Evolutionary conservation across 192 early-diverging fungal genomes (phyloP).

Genomic region (Paraglomus brasilianum): DNA sequence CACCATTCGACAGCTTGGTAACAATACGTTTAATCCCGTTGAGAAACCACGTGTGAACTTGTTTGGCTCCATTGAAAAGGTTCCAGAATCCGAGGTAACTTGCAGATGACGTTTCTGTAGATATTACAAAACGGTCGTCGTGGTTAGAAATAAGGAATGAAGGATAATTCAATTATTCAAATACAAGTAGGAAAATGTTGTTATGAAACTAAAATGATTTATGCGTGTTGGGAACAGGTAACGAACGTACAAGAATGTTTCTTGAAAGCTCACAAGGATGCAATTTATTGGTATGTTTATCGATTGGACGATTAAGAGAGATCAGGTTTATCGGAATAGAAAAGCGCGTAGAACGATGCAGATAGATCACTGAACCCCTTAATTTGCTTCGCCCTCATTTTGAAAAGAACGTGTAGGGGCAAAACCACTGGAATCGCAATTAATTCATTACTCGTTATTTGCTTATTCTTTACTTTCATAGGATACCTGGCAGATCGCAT

Average conservation of each 20-base stretch:
- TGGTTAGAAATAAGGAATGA: neutral
- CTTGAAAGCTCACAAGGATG: conserved; percentile 42
- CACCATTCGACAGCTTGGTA: conserved; percentile 39
- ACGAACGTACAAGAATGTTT: conserved; percentile 37
- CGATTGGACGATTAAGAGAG: neutral
- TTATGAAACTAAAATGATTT: neutral
- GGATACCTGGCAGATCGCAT: conserved; percentile 37
- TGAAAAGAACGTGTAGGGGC: neutral
- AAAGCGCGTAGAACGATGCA: neutral
- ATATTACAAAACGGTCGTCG: neutral
- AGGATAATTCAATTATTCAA: neutral
- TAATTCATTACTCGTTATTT: neutral
- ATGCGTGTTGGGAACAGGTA: conserved; percentile 29
- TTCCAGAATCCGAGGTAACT: conserved; percentile 20
- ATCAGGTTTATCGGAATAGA: too few species aligned
- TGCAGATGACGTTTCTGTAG: neutral
- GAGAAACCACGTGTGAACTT: conserved; percentile 47
- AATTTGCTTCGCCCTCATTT: neutral
- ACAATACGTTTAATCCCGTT: conserved; percentile 33
- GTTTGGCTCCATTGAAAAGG: conserved; percentile 38
- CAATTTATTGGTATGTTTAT: conserved; percentile 35
- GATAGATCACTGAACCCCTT: neutral
- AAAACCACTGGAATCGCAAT: neutral
- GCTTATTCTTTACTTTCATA: conserved; percentile 28
- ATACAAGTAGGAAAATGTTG: too few species aligned